Conservation (phyloP, 1,284 basidiomycete genomes). For the Fomitopsis pinicola region DNA sequence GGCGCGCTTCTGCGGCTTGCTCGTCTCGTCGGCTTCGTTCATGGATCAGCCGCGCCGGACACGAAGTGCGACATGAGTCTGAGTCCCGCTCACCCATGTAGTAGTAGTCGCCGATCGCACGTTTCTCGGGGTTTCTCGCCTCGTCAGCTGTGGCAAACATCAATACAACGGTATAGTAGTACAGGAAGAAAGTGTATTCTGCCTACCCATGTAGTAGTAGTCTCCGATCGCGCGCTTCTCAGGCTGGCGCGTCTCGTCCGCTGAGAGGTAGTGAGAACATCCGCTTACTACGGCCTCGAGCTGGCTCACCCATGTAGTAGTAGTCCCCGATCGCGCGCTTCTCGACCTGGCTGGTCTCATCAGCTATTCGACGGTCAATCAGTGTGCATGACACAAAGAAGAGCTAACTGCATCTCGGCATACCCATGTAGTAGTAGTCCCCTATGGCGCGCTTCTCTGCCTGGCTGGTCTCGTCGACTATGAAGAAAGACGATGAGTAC, state of each 20-base stretch:
- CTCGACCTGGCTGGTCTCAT: no score
- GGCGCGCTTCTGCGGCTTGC: neutral
- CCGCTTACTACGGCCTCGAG: no score
- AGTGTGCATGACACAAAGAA: no score
- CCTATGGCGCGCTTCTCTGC: neutral
- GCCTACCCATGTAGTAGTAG: neutral
- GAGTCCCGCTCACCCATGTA: neutral
- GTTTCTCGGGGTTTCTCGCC: neutral
- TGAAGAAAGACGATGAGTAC: no score
- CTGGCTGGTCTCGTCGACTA: neutral
- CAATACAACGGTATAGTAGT: neutral
- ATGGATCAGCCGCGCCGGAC: no score
- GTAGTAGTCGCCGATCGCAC: neutral
- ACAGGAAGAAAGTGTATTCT: neutral
- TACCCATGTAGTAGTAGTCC: neutral
- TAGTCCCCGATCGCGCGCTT: no score
- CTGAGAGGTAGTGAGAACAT: neutral
- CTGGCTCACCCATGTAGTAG: no score
- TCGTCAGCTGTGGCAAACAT: neutral
- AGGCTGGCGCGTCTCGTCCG: neutral
- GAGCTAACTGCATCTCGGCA: no score
- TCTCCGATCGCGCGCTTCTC: neutral
- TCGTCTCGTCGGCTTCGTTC: neutral
- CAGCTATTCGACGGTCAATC: no score
- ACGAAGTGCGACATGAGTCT: no score